Evolutionary conservation across 2,329 filamentous ascomycete species (phyloP).

Genomic region (Arthrinium phaeospermum): DNA sequence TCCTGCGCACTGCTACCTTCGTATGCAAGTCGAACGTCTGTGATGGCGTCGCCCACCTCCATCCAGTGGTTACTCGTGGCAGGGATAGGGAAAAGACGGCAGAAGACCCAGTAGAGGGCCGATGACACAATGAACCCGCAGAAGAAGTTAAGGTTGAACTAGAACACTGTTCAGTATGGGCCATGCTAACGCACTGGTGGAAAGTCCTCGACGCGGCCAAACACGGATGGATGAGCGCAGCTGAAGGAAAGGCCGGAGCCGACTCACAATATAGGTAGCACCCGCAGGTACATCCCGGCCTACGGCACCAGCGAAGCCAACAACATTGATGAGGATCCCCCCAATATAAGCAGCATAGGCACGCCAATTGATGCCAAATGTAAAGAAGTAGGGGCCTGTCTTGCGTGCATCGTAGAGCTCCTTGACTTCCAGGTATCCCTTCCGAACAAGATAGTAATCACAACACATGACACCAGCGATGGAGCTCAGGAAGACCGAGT

Average conservation of each 20-base stretch:
- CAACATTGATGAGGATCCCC: slow-evolving; percentile 88
- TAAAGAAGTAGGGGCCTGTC: slow-evolving; percentile 75
- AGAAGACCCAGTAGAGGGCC: slow-evolving; percentile 72
- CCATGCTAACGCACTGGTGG: not conserved
- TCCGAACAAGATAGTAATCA: slow-evolving; percentile 88
- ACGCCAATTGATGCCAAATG: slow-evolving; percentile 78
- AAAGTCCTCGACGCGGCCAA: not conserved
- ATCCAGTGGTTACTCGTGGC: slow-evolving; percentile 75
- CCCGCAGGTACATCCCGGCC: slow-evolving; percentile 74
- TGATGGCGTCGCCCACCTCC: slow-evolving; percentile 50
- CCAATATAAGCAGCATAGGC: slow-evolving; percentile 82
- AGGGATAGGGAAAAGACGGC: slow-evolving; percentile 72
- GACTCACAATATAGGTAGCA: slow-evolving; percentile 71
- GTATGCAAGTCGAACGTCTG: slow-evolving; percentile 57
- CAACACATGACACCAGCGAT: slow-evolving; percentile 90
- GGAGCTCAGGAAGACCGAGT: slow-evolving; percentile 91
- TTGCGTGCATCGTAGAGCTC: slow-evolving; percentile 78
- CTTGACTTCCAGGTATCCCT: slow-evolving; percentile 78
- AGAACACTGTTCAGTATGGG: not conserved
- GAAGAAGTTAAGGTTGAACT: slow-evolving; percentile 90
- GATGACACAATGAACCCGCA: slow-evolving; percentile 76
- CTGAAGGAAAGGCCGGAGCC: not conserved
- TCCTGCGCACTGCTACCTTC: slow-evolving; percentile 43
- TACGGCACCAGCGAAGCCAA: slow-evolving; percentile 86
- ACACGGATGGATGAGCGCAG: not conserved